A percentile compares a stretch with the other conserved stretches of the same genome.
phyloP scores from a whole-genome alignment of 108 stramenopile species.

The Pseudonitzschia delicatissima region DNA sequence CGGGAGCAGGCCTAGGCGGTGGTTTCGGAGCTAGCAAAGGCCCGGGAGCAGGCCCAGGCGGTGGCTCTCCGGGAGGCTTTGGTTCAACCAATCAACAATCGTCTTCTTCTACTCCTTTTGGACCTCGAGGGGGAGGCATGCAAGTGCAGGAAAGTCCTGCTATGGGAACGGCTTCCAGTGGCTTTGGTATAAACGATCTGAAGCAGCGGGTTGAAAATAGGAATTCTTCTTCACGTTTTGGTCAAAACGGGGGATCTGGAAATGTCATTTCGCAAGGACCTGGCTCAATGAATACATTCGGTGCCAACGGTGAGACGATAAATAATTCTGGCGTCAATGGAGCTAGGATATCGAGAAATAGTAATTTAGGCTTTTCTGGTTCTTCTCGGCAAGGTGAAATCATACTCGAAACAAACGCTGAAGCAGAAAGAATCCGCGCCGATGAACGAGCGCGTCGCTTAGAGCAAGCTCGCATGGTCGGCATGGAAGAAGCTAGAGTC shows the following conservation, averaged over 20 bases:
- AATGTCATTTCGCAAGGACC: background rate
- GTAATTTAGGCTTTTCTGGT: background rate
- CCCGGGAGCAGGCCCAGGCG: too few species aligned
- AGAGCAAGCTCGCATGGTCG: slow-evolving; percentile 4
- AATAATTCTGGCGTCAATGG: background rate
- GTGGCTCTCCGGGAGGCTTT: too few species aligned
- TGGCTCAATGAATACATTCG: background rate
- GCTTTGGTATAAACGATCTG: slow-evolving; percentile 12
- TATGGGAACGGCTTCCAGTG: background rate
- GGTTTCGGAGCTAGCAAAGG: background rate
- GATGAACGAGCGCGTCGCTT: slow-evolving; percentile 9
- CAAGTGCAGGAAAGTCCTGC: background rate
- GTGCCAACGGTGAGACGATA: background rate
- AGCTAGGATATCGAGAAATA: background rate
- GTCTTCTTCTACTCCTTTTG: slow-evolving; percentile 4
- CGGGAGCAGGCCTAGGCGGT: too few species aligned
- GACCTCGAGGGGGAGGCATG: background rate
- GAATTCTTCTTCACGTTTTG: background rate
- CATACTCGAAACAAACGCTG: background rate
- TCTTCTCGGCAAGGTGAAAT: background rate
- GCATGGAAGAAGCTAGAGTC: slow-evolving; percentile 8
- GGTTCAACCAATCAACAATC: background rate
- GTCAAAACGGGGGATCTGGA: background rate
- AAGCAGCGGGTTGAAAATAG: slow-evolving; percentile 5
- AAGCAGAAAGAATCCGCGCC: background rate